phyloP scores from a whole-genome alignment of 257 asterid species.

The Linaria vulgaris region DNA sequence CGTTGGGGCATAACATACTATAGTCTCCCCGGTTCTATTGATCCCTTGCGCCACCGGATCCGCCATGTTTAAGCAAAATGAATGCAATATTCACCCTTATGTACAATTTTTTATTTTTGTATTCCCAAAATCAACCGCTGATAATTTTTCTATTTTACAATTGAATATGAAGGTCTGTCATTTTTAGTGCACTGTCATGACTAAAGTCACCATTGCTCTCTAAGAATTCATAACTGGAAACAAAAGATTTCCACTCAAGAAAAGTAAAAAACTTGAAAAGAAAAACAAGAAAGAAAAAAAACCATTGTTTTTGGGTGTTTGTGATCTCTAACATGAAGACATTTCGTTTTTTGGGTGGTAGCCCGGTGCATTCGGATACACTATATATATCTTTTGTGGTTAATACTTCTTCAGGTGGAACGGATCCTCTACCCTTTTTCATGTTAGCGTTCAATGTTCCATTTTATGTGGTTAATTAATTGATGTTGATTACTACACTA shows the following conservation, averaged over 20 bases:
- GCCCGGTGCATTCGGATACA: conserved; percentile 37
- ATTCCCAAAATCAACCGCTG: background rate
- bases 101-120: background rate
- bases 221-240: background rate
- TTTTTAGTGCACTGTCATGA: background rate
- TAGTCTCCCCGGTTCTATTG: conserved; percentile 44
- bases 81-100: background rate
- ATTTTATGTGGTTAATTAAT: too few species aligned
- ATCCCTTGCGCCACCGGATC: background rate
- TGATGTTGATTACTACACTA: too few species aligned
- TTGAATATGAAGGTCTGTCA: background rate
- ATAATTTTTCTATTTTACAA: background rate
- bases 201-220: background rate
- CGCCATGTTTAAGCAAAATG: conserved; percentile 29
- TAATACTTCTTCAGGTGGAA: too few species aligned
- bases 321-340: background rate
- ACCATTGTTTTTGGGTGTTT: background rate
- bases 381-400: conserved; percentile 32
- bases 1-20: conserved; percentile 92
- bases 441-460: too few species aligned
- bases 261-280: background rate
- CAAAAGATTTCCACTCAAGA: too few species aligned
- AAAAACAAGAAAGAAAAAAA: conserved; percentile 1
- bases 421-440: too few species aligned
- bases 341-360: conserved; percentile 36